Base-by-base conservation (phyloP, 192 early-diverging fungal species). In the Umbelopsis sp. region DNA sequence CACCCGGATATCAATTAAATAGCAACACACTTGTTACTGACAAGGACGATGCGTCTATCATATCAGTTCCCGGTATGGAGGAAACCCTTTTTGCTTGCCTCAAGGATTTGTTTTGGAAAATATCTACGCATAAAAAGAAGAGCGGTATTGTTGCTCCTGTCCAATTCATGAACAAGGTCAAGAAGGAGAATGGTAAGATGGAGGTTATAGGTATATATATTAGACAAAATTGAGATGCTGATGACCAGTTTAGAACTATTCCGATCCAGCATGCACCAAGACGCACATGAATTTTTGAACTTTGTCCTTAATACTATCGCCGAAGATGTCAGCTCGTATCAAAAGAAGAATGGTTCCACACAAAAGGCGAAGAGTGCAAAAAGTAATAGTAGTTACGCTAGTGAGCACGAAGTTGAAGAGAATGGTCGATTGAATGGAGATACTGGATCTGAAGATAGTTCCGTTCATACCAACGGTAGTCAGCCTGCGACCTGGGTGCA, bases 211-310 rank as follows among this genome's bases (percentile, higher is more conserved):
- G 25, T 16, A 35, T 15, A 4, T 15, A 8, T 30, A 35, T 23
- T 53, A 12, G 51, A 15, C 35, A 1, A 23, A 25, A 52, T 52
- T 23, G 22, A 52, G 25, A 52, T 13, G 2, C 21, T 25, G 3
- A 8, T 25, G 52, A 61, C 27, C 2, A 45, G n/a, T 48, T 4
- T 77, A 95, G 96, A 97, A 76, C 76, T 97, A 20, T 99, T 98
- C 74, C 88, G 93, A 51, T 90, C 91, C 71, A 95, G 92, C 27
- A 91, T 91, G 84, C 98, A 99, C 76, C 98, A 99, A 78, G 98
- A 99, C 78, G 97, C 96, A 0, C 98, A 99, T 77, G 98, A 99
- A 81, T 96, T 98, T 74, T 82, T 99, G 44, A 98, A 98, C 84
- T 98, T 91, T 76, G 69, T 95, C 15, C 81, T 99, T 20, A 98